These are phyloP conservation scores for Rhypophila decipiens DNA, from an alignment of 495 filamentous ascomycete species.

Conservation along the genomic window DNA sequence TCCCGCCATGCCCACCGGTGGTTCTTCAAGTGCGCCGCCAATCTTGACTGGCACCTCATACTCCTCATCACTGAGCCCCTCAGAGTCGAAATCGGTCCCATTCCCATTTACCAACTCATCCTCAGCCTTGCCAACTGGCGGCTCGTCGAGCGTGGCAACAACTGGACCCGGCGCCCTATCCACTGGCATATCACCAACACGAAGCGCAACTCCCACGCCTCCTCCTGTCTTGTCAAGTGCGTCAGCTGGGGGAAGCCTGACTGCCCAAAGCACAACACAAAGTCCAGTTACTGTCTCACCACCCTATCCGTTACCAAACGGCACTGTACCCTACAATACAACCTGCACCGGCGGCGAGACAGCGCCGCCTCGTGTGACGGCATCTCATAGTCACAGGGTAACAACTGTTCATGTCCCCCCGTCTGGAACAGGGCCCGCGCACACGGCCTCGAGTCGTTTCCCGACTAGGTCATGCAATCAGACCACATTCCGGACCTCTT, in stretches of 20 bases:
- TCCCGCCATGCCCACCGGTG: no score
- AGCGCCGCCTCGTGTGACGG: slow-evolving; percentile 7
- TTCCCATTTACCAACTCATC: slow-evolving; percentile 21
- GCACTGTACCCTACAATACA: slow-evolving; percentile 10
- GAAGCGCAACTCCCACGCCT: neutral
- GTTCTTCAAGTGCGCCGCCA: slow-evolving; percentile 6
- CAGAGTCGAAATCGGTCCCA: slow-evolving; percentile 7
- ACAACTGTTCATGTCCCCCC: no score
- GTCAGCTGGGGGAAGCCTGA: neutral
- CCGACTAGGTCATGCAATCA: slow-evolving; percentile 13
- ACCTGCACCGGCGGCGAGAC: slow-evolving; percentile 11
- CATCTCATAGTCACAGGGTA: slow-evolving; percentile 7
- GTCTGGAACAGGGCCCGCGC: no score
- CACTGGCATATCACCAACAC: neutral
- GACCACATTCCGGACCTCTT: slow-evolving; percentile 8
- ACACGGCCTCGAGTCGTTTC: no score
- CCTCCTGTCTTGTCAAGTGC: neutral
- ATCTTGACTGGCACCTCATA: slow-evolving; percentile 4
- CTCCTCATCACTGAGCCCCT: neutral
- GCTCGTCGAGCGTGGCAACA: no score
- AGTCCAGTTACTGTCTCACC: slow-evolving; percentile 3
- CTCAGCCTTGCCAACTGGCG: neutral
- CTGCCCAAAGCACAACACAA: neutral
- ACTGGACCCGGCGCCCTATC: neutral
- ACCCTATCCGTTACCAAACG: slow-evolving; percentile 9